phyloP scores from a whole-genome alignment of 768 basidiomycete genomes.

The Pilatotrama ljubarskyi region DNA sequence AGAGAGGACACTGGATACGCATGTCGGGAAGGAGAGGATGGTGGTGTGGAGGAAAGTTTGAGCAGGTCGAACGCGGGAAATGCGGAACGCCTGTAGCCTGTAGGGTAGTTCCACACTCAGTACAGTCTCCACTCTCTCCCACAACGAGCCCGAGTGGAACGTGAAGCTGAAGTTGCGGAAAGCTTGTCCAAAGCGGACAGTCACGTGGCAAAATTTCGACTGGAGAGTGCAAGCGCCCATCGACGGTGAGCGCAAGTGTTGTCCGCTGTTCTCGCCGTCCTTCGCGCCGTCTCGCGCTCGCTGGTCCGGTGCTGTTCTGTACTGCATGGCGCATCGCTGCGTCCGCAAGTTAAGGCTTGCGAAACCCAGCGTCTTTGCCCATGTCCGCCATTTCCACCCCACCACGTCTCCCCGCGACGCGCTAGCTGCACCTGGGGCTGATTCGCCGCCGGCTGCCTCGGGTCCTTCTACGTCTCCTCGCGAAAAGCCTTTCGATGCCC shows the following conservation, averaged over 20 bases:
- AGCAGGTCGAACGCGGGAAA: not conserved
- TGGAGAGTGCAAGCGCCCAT: not conserved
- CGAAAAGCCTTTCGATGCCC: slow-evolving; percentile 4
- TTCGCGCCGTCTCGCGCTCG: not conserved
- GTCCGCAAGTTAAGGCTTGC: slow-evolving; percentile 19
- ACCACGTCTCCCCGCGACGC: slow-evolving; percentile 5
- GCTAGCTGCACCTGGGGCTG: slow-evolving; percentile 5
- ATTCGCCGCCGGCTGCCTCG: slow-evolving; percentile 6
- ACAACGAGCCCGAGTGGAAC: too few relatives aligned
- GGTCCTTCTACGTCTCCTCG: not conserved
- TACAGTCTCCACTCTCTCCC: too few relatives aligned
- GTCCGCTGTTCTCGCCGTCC: not conserved
- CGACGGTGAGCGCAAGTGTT: slow-evolving; percentile 6
- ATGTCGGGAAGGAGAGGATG: slow-evolving; percentile 51
- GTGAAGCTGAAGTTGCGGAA: not conserved
- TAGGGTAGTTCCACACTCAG: not conserved
- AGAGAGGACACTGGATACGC: slow-evolving; percentile 38
- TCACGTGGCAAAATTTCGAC: slow-evolving; percentile 20
- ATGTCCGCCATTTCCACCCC: slow-evolving; percentile 9
- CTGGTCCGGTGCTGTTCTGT: not conserved
- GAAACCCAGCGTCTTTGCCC: slow-evolving; percentile 2
- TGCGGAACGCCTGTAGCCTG: not conserved
- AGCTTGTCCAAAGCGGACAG: not conserved
- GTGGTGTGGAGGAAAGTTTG: slow-evolving; percentile 51
- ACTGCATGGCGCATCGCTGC: slow-evolving; percentile 21